Conservation (phyloP, 192 early-diverging fungal species). For the Podila epigama region DNA sequence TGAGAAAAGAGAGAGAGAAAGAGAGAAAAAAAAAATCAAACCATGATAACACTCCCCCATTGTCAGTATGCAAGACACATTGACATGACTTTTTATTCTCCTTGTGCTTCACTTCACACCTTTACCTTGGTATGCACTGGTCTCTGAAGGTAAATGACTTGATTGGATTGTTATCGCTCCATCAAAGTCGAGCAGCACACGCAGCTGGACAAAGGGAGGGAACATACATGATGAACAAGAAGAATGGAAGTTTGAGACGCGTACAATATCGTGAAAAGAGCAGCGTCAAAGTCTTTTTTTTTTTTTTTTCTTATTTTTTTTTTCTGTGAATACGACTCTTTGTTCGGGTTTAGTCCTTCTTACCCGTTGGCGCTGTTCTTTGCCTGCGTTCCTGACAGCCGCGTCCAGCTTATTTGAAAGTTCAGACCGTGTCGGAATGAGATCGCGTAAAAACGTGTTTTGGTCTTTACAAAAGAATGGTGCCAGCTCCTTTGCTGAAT, state of each 20-base stretch:
- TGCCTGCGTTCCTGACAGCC: slow-evolving; percentile 32
- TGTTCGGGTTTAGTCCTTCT: too few relatives aligned
- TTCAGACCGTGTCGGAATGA: slow-evolving; percentile 40
- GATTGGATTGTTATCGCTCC: slow-evolving; percentile 38
- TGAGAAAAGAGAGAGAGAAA: not conserved
- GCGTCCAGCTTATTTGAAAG: slow-evolving; percentile 23
- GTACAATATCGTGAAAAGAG: too few relatives aligned
- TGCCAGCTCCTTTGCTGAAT: slow-evolving; percentile 30
- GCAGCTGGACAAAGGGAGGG: slow-evolving; percentile 7
- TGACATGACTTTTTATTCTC: not conserved
- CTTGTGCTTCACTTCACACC: too few relatives aligned
- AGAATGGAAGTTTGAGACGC: too few relatives aligned
- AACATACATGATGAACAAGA: not conserved
- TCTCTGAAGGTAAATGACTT: slow-evolving; percentile 39
- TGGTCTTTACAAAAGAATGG: slow-evolving; percentile 11
- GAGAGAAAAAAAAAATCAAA: not conserved
- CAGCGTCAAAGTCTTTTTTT: not conserved
- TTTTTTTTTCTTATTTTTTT: not conserved
- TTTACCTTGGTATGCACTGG: slow-evolving; percentile 12
- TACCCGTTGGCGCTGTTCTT: slow-evolving; percentile 28
- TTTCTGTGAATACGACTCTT: too few relatives aligned
- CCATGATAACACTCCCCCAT: not conserved
- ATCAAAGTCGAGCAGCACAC: slow-evolving; percentile 38
- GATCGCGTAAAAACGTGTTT: slow-evolving; percentile 23
- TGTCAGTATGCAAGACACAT: not conserved